Base-by-base conservation (phyloP, 176 grass and related monocot species). In the Bothriochloa decipiens region DNA sequence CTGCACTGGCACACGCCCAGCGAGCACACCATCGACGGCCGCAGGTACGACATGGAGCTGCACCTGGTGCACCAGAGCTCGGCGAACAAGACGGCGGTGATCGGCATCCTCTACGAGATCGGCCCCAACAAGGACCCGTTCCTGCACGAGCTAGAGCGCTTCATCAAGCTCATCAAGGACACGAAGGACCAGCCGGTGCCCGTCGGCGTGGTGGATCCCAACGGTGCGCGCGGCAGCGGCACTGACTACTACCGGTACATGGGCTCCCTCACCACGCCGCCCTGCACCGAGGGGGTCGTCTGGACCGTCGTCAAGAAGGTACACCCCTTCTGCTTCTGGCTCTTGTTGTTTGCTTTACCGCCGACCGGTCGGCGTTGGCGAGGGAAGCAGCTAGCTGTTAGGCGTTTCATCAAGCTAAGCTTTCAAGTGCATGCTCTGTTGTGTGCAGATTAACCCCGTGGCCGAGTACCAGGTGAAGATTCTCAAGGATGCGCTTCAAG, bases 1-100 rank as follows among this genome's bases (percentile, higher is more conserved):
- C 22, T 95, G 84, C 95, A 97, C 77, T 97, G 91, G 92, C 95
- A 97, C 62, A 83, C 82, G 5, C 95, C 95, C 22, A 94, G 87
- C 39, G 95, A 97, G 82, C 95, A 97, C 82, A 80, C 61, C 25
- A 58, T 97, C 60, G 84, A 93, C 27, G 92, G 82, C 17, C 85
- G 25, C n/a, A 91, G 86, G 55, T 97, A 94, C 46, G 41, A 75
- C 17, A 26, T 97, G 85, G 94, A 97, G 89, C 10, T 94, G 73
- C 94, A 97, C 72, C 76, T 97, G 87, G 86, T 97, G 50, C 94
- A 97, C 72, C 1, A 86, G 79, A 94, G 23, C 76, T 72, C 75
- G 6, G 45, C 86, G 67, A 40, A 50, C 0, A 92, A 88, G 58
- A 81, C 68, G 0, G 92, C 92, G 11, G 90, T 93, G 43, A 58